Evolutionary conservation across 352 stramenopile species (phyloP).

Genomic region (Globisporangium emineosum): DNA sequence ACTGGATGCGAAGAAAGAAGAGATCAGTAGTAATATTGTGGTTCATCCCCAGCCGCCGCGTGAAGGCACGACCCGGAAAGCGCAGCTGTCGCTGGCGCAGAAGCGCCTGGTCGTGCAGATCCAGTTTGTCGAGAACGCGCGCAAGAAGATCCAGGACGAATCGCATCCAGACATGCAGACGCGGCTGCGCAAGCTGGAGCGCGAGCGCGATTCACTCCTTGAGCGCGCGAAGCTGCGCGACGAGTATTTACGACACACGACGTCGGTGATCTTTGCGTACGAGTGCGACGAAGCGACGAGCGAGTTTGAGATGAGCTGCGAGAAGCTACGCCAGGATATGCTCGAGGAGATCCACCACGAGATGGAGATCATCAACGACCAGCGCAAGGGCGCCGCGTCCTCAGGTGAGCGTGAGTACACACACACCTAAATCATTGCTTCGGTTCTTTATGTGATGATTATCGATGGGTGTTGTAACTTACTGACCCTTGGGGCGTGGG

Average conservation of each 20-base stretch:
- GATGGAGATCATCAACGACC: constrained; percentile 78
- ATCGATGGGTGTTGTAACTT: neutral
- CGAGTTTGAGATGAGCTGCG: constrained; percentile 72
- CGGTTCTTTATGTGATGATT: neutral
- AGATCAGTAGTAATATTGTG: constrained; percentile 19
- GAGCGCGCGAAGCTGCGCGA: constrained; percentile 37
- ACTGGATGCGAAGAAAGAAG: neutral
- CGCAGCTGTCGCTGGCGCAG: constrained; percentile 30
- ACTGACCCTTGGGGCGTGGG: neutral
- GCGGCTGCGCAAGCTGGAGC: constrained; percentile 37
- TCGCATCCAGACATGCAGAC: constrained; percentile 63
- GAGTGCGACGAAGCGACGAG: constrained; percentile 78
- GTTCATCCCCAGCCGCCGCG: neutral
- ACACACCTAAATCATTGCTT: neutral
- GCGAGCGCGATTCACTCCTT: constrained; percentile 49
- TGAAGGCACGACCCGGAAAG: constrained; percentile 25
- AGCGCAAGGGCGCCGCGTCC: constrained; percentile 55
- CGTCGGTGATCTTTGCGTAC: constrained; percentile 73
- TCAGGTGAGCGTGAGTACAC: constrained; percentile 20
- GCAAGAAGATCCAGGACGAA: constrained; percentile 57
- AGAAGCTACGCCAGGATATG: constrained; percentile 82
- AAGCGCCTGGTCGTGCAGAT: constrained; percentile 61
- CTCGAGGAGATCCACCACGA: constrained; percentile 84
- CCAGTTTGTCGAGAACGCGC: constrained; percentile 64
- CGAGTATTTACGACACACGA: constrained; percentile 57